These are phyloP conservation scores for Astrocystis sublimbata DNA, from an alignment of 495 filamentous ascomycete genomes.

Conservation along the genomic window DNA sequence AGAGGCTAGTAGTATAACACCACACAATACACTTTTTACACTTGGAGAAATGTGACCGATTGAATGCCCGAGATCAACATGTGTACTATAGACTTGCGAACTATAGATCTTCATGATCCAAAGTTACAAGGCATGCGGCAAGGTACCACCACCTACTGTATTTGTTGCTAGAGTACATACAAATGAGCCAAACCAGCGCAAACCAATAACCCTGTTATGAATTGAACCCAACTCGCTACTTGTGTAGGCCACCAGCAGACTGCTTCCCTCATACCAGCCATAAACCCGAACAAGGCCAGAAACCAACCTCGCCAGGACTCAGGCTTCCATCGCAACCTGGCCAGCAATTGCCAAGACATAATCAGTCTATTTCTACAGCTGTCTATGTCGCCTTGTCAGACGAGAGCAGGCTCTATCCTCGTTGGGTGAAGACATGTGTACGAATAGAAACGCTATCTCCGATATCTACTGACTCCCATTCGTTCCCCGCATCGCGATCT, in stretches of 20 bases:
- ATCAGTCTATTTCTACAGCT: background rate
- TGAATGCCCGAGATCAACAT: background rate
- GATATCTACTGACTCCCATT: conserved; percentile 13
- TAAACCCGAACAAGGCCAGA: no score
- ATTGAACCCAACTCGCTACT: no score
- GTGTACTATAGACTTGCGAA: background rate
- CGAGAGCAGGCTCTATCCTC: background rate
- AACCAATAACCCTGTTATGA: no score
- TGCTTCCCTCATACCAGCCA: no score
- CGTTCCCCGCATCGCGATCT: background rate
- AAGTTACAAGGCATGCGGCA: background rate
- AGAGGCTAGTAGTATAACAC: no score
- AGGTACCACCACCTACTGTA: background rate
- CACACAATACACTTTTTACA: no score
- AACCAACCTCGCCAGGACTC: no score
- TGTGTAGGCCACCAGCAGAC: no score
- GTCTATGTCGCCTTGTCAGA: background rate
- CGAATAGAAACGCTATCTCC: conserved; percentile 3
- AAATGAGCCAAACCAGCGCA: no score
- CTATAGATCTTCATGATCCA: background rate
- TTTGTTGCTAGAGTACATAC: background rate
- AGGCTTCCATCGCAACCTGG: conserved; percentile 8
- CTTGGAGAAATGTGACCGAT: background rate
- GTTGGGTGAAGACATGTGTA: conserved; percentile 2
- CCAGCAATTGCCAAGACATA: background rate